Evolutionary conservation across 352 stramenopile species (phyloP), one percentile per base, ranked within the genome.

Genomic region (Globisporangium rhizosaccharum): DNA sequence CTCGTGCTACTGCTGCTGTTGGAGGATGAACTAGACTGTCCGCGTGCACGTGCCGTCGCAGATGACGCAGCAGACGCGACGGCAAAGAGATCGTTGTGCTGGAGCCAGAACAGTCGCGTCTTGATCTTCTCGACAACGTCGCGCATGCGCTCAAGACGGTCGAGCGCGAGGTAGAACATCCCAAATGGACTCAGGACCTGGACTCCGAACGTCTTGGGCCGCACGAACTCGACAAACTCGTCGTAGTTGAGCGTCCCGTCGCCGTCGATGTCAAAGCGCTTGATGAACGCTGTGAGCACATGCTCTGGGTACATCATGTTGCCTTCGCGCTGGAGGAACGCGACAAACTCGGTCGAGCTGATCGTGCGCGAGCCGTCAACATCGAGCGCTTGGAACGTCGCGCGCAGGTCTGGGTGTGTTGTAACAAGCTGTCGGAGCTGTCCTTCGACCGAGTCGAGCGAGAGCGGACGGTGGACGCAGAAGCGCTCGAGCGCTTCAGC

Each of bases 71-170:
- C 30, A 2, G 56, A 67, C n/a, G 56, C 26, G n/a, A 33, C 39
- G 0, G 70, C 53, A 15, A 77, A 72, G 5, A 80, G 52, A 62
- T 84, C 63, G 48, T 77, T 85, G 66, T 85, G 75, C 59, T 85
- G 70, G 56, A 82, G 69, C 75, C 75, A 85, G 51, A 85, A 85
- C 51, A 84, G 66, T 15, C 74, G 63, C 14, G 71, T 79, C 51
- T 67, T 58, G 62, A 84, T 73, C 37, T 72, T 79, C 11, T 62
- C 59, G 2, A 76, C 66, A 6, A 78, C 63, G 10, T 68, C 51
- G 5, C 37, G 17, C 64, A 82, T 76, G 3, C 25, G 49, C 20
- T 71, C 63, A 1, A 65, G 56, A 0, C 66, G 65, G 18, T 75
- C 62, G 10, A 67, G 49, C 0, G 63, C 45, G 26, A 73, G 56